Evolutionary conservation across 805 yeast species (phyloP), one percentile per base, ranked within the genome.

Genomic region (Metschnikowia arizonensis): DNA sequence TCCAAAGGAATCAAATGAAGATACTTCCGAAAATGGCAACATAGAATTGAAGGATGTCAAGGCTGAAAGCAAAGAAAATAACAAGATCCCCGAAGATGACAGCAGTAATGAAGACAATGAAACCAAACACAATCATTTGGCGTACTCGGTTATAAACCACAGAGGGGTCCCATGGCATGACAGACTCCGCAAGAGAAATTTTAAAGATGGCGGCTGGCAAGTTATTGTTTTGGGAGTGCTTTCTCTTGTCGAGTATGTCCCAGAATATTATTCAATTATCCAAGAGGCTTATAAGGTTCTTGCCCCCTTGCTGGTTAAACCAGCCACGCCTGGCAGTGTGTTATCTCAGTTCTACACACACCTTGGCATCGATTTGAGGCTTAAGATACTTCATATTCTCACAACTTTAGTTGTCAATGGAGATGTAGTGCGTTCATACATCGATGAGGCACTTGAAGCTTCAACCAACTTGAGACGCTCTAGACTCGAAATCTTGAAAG

Each of bases 171-270:
- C 81, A 10, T 93, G 98, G 97, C 78, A 81, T 47, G 95, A 85
- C 25, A 71, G 95, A 33, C 70, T 91, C 15, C 76, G 82, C 11
- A 82, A 78, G 45, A 78, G 96, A 44, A 77, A 78, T 50, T 93
- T 86, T 62, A 80, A 76, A 55, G 89, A 88, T 56, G 95, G 96
- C 3, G 81, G 80, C 44, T 91, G 97, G 97, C 83, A 88, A 55
- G 74, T 84, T 33, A 77, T 85, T 34, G 62, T 90, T 34, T 61
- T 89, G 40, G 96, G 96, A 26, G 70, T 89, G 2, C 71, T 90
- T 33, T 78, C 81, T 17, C 69, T 73, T 40, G 79, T 80, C 12
- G 79, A 80, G 37, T 73, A 81, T 51, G 72, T 81, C 32, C 79
- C 81, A 1, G 75, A 74, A 11, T 84, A 78, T 65, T 59, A 68